phyloP scores from a whole-genome alignment of 768 basidiomycete genomes.

The Glaciozyma antarctica region DNA sequence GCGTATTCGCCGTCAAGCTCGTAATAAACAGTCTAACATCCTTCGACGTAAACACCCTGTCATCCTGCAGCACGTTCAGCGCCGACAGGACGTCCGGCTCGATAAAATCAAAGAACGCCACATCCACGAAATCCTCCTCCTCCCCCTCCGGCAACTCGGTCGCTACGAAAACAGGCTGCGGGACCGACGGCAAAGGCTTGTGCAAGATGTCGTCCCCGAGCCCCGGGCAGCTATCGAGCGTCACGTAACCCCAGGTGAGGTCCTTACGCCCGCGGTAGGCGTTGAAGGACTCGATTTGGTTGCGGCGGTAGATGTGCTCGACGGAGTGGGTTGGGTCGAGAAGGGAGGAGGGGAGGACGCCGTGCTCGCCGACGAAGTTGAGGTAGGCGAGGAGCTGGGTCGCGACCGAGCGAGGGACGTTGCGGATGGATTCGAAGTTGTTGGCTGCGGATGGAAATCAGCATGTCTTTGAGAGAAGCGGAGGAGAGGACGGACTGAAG shows the following conservation, averaged over 20 bases:
- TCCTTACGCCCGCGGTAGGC: constrained; percentile 35
- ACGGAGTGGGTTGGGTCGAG: background rate
- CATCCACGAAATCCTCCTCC: constrained; percentile 51
- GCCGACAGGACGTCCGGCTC: constrained; percentile 42
- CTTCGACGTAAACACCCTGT: constrained; percentile 46
- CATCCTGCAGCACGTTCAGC: constrained; percentile 49
- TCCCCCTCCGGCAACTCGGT: constrained; percentile 45
- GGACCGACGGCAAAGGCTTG: constrained; percentile 51
- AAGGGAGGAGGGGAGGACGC: constrained; percentile 2
- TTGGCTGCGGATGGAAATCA: constrained; percentile 12
- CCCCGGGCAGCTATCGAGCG: constrained; percentile 52
- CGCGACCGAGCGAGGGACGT: constrained; percentile 10
- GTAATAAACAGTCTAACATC: constrained; percentile 53
- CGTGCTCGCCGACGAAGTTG: constrained; percentile 32
- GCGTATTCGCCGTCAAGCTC: constrained; percentile 46
- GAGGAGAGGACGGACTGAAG: constrained; percentile 20
- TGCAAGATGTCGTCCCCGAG: constrained; percentile 66
- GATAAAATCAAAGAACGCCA: constrained; percentile 69
- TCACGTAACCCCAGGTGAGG: constrained; percentile 66
- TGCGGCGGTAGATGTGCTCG: background rate
- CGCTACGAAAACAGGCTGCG: constrained; percentile 51
- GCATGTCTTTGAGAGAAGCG: background rate
- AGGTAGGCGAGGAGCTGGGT: constrained; percentile 21
- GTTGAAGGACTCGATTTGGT: background rate
- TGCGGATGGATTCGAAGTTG: constrained; percentile 21